These are phyloP conservation scores for Tolypocladium guangdongense DNA, from an alignment of 2,329 filamentous ascomycete genomes.

Conservation along the genomic window DNA sequence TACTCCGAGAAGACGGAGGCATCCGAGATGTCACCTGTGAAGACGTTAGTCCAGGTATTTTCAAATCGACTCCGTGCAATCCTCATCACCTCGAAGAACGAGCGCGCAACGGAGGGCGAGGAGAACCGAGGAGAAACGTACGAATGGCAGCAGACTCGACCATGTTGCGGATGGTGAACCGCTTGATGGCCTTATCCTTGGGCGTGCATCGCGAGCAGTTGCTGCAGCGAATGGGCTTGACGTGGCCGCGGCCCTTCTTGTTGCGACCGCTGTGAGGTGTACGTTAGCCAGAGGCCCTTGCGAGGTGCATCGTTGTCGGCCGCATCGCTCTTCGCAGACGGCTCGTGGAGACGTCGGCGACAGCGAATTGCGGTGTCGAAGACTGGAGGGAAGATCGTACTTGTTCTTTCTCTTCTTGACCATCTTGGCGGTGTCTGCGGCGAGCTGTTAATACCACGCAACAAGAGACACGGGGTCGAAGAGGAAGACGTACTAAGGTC, in stretches of 20 bases:
- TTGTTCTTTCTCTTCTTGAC: constrained; percentile 65
- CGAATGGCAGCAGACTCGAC: constrained; percentile 99
- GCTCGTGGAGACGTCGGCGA: not conserved
- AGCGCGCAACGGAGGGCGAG: not conserved
- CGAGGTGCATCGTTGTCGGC: constrained; percentile 8
- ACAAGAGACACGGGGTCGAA: constrained; percentile 7
- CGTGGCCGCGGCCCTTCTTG: constrained; percentile 99
- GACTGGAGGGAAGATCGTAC: constrained; percentile 27
- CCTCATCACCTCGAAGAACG: not conserved
- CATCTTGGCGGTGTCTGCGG: constrained; percentile 50
- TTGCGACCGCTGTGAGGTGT: constrained; percentile 68
- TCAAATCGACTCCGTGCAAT: not conserved
- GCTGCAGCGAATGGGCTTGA: constrained; percentile 88
- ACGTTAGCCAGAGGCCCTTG: constrained; percentile 10
- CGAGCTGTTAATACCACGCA: constrained; percentile 22
- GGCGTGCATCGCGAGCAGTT: constrained; percentile 76
- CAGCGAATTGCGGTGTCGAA: not conserved
- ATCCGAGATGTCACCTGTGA: constrained; percentile 96
- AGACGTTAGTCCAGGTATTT: constrained; percentile 5
- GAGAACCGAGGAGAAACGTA: constrained; percentile 44
- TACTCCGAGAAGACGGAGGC: constrained; percentile 99
- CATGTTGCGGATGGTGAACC: constrained; percentile 99
- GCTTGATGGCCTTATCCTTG: constrained; percentile 99
- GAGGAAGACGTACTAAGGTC: constrained; percentile 15
- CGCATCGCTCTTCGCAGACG: not conserved